A percentile compares a stretch with the other conserved stretches of the same genome.
Conservation (phyloP, 345 rosid species). For the Camelina neglecta region DNA sequence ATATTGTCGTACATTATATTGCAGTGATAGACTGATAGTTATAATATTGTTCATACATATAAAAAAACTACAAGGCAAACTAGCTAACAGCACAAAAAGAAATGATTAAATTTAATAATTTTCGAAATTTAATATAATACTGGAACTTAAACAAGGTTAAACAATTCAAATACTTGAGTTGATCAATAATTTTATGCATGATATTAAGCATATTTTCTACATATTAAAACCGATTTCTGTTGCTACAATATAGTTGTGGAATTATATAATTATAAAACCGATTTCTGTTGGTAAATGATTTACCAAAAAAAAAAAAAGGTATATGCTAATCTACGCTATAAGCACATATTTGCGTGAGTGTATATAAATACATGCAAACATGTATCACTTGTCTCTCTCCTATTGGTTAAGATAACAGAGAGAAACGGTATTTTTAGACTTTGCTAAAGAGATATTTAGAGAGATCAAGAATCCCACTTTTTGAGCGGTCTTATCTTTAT, state of each 20-base stretch:
- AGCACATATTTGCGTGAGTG: not conserved
- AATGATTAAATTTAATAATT: too few species aligned
- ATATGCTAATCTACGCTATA: slow-evolving; percentile 4
- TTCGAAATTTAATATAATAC: too few species aligned
- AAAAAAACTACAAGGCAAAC: too few species aligned
- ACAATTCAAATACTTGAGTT: too few species aligned
- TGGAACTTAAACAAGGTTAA: too few species aligned
- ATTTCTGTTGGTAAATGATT: not conserved
- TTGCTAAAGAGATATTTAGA: slow-evolving; percentile 26
- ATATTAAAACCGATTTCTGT: not conserved
- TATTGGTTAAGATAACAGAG: slow-evolving; percentile 32
- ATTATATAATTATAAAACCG: not conserved
- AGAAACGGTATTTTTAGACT: slow-evolving; percentile 24
- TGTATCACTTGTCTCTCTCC: slow-evolving; percentile 16
- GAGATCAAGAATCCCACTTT: slow-evolving; percentile 12
- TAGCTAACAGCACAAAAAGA: too few species aligned
- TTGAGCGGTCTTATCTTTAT: slow-evolving; percentile 35
- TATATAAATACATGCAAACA: not conserved
- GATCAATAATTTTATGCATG: not conserved
- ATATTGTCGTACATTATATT: too few species aligned
- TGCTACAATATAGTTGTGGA: not conserved
- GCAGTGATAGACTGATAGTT: too few species aligned
- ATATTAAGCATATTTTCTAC: not conserved
- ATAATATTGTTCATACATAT: too few species aligned
- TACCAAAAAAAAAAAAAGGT: not conserved